Evolutionary conservation across 2,329 filamentous ascomycete genomes (phyloP), one percentile per base, ranked within the genome.

Genomic region (Cryphonectria carpinicola): DNA sequence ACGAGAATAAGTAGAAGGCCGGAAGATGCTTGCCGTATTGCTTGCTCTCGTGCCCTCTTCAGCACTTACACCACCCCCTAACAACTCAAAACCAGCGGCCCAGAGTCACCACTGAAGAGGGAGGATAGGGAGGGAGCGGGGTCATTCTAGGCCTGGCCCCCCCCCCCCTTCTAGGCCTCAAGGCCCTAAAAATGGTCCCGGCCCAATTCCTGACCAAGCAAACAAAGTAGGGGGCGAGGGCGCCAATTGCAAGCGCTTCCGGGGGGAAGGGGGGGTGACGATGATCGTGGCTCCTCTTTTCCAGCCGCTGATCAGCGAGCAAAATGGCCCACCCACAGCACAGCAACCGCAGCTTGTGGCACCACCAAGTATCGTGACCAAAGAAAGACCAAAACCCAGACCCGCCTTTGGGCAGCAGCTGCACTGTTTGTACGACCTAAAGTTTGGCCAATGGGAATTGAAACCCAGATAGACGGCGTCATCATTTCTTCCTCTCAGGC

Each of bases 181-280:
- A 14, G 43, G 14, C 60, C 32, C 14, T 37, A 62, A 17, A n/a
- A 49, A 3, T 19, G 39, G 19, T 43, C 10, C 60, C 35, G 8
- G 43, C 46, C 46, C 22, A 11, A 49, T 49, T 49, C 46, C 46
- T 49, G 8, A 19, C 46, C 46, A 49, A 49, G 22, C 46, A 49
- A n/a, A 49, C 41, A 22, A 8, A 17, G 35, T 41, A 49, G 39
- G 46, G n/a, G 46, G n/a, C n/a, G 28, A 54, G n/a, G 43, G 70
- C 70, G 67, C 67, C 67, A 71, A 67, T 69, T 49, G 46, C 46
- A 56, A 70, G 49, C 46, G 32, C 28, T 22, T 60, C 43, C 54
- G 28, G 28, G 28, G 28, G 28, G 28, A 28, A 28, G 28, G 54
- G 54, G 32, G 32, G 54, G 54, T 35, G 54, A 32, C 32, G 52